Conservation (phyloP, 352 stramenopile species). For the Globisporangium irregulare region DNA sequence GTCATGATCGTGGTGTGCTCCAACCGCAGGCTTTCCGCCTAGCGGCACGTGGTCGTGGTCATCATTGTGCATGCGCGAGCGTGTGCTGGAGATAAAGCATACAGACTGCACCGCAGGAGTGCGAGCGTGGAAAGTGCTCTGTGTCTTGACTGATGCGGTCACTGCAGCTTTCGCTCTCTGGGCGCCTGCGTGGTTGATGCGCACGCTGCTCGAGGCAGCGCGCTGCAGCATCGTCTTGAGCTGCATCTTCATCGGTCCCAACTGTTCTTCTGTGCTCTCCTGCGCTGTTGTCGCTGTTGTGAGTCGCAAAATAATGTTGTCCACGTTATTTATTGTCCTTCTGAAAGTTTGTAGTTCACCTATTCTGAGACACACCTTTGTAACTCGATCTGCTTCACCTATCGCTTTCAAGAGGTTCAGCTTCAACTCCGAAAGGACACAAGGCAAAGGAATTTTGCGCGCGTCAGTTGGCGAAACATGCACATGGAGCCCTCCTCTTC, state of each 20-base stretch:
- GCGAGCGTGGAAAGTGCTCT: not conserved
- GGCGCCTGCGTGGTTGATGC: not conserved
- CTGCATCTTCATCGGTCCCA: constrained; percentile 13
- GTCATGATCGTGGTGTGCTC: constrained; percentile 25
- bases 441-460: not conserved
- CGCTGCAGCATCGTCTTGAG: not conserved
- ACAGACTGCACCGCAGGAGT: not conserved
- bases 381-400: not conserved
- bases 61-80: constrained; percentile 26
- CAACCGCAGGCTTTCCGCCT: constrained; percentile 29
- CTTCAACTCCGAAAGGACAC: constrained; percentile 18
- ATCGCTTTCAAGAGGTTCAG: constrained; percentile 12
- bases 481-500: constrained; percentile 5
- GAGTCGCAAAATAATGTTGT: not conserved
- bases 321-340: not conserved
- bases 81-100: constrained; percentile 29
- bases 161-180: not conserved
- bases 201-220: not conserved
- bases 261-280: not conserved
- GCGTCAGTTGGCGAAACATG: not conserved
- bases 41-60: constrained; percentile 32
- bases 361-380: not conserved
- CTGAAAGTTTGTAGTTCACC: not conserved
- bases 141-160: not conserved
- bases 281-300: not conserved